Percentiles rank a stretch among this genome's conserved stretches.
phyloP scores from a whole-genome alignment of 345 rosid species.

The Syzygium oleosum region DNA sequence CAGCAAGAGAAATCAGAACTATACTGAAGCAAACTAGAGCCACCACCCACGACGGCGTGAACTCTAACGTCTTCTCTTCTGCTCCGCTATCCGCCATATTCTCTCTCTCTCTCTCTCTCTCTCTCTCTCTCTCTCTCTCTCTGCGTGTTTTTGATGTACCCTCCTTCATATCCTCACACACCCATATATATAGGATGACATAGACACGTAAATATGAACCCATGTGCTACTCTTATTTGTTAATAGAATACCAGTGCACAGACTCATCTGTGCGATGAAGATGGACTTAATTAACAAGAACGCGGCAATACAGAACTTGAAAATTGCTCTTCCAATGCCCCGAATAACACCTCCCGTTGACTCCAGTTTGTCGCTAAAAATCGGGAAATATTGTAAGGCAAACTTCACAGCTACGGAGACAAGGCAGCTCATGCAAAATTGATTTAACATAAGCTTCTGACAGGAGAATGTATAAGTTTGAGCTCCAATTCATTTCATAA shows the following conservation, averaged over 20 bases:
- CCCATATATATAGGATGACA: neutral
- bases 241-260: neutral
- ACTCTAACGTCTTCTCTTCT: constrained; percentile 44
- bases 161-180: neutral
- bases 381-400: neutral
- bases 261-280: neutral
- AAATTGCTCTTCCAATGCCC: neutral
- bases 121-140: neutral
- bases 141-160: neutral
- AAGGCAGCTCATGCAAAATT: neutral
- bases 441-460: neutral
- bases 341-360: neutral
- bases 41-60: constrained; percentile 86
- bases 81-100: constrained; percentile 33
- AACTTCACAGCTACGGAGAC: neutral
- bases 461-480: neutral
- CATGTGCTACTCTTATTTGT: neutral
- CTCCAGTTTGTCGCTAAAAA: neutral
- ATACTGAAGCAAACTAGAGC: constrained; percentile 72
- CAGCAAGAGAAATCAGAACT: constrained; percentile 54
- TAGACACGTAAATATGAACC: neutral
- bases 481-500: neutral
- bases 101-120: neutral
- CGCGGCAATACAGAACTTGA: neutral
- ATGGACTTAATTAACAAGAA: neutral